Evolutionary conservation across 805 yeast species (phyloP), one percentile per base, ranked within the genome.

Genomic region (Saccharomycopsis lassenensis): DNA sequence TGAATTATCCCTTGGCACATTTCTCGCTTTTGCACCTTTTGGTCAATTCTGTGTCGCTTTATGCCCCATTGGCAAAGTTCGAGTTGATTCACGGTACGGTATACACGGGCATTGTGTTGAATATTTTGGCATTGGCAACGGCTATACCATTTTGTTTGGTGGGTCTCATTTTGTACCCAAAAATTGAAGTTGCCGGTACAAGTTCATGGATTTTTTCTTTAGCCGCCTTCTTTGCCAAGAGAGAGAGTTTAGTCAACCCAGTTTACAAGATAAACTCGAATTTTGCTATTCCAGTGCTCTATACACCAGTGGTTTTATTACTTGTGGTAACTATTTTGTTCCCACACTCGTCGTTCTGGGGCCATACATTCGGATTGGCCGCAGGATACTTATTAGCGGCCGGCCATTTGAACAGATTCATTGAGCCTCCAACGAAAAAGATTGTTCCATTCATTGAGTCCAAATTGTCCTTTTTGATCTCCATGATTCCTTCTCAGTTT

Each of bases 1-100:
- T 91, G 6, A 67, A 82, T 46, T 85, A 80, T 52, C 81, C 86
- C 2, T 56, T 84, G 48, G 74, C 73, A 20, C 95, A 85, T 55
- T 48, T 61, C n/a, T 65, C 69, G 16, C 44, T 71, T 16, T 42
- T 75, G 35, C 94, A 84, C 52, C 58, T 85, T 52, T 31, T 69
- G 3, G 56, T 79, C 48, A 84, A 83, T 48, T 39, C 71, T 6
- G 41, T 72, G 25, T 67, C 78, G 1, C 51, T 85, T 30, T 61
- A 69, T 40, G 68, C 78, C 1, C 74, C 81, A 15, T 54, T 84
- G 48, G 61, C 77, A 8, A 62, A 64, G 35, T 85, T 77, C 55
- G 95, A 85, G 61, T 59, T 65, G 38, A 52, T 57, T 16, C 78
- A 83, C 49, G 96, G 95, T 4, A 84, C 96, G 0, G 79, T 85